Base-by-base conservation (phyloP, 106 monocot species). In the Gastrodia elata region DNA sequence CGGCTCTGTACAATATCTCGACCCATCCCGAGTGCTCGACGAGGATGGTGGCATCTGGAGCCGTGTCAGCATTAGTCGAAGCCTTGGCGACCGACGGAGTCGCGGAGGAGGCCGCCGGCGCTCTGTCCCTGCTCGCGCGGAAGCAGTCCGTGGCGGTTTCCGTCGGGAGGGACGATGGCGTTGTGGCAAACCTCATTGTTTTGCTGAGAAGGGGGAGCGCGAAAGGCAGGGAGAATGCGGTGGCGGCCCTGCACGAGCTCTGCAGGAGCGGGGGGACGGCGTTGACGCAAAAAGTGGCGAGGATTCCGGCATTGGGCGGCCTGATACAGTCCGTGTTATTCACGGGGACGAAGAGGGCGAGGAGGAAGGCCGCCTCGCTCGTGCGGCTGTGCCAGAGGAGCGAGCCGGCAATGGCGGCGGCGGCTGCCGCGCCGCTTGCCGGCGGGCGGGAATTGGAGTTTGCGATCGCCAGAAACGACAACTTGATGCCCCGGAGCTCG, bases 211-310 rank as follows among this genome's bases (percentile, higher is more conserved):
- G 80, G 33, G 89, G 89, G 26, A 83, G 70, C n/a, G 79, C 85
- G 4, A 85, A 79, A 43, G 85, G 68, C 16, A 88, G 83, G 78
- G 88, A 88, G 83, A 88, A 88, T 14, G 88, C 88, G 0, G 80
- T 88, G 0, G 77, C 83, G 4, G 82, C 83, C 9, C 41, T 89
- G 80, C 75, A 83, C 2, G 85, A 85, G 81, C 65, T 89, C 57
- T 89, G 88, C 64, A 71, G 78, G 38, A 81, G 68, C 4, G 89
- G 85, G 18, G 89, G 83, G 1, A 10, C 14, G 5, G 38, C 22
- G 14, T 34, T 85, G 74, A 83, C 78, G 0, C 69, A 71, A 65
- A 81, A 44, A 59, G 81, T 89, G 16, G 83, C 85, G 0, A 64
- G 36, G 40, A 74, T 70, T 15, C 89, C 85, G 1, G 76, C 78